A percentile compares a stretch with the other conserved stretches of the same genome.
Conservation (phyloP, 495 filamentous ascomycete genomes). For the Tuber microsphaerosporum region DNA sequence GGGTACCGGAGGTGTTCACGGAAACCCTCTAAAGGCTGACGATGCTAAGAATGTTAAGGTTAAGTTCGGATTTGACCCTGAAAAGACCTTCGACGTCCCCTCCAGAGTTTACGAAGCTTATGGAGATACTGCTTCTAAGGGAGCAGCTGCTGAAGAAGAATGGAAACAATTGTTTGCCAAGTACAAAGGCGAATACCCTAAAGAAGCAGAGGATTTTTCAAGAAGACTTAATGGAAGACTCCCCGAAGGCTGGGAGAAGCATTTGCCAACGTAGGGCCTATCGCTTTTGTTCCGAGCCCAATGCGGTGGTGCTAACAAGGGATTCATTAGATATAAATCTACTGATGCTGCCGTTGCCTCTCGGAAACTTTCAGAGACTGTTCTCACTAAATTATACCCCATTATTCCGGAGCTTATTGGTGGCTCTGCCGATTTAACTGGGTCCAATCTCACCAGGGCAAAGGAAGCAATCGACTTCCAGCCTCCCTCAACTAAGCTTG, state of each 20-base stretch:
- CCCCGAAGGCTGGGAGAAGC: conserved; percentile 95
- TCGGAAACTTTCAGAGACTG: conserved; percentile 88
- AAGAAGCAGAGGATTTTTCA: conserved; percentile 68
- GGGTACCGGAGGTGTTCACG: conserved; percentile 93
- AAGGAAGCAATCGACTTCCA: conserved; percentile 98
- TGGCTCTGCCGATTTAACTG: conserved; percentile 94
- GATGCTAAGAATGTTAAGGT: conserved; percentile 85
- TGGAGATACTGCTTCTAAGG: conserved; percentile 67
- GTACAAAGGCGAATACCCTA: conserved; percentile 69
- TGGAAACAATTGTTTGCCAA: conserved; percentile 91
- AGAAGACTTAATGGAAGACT: conserved; percentile 78
- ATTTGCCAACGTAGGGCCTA: conserved; percentile 57
- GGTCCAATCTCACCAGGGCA: conserved; percentile 96
- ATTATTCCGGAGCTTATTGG: conserved; percentile 84
- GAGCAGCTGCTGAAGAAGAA: conserved; percentile 84
- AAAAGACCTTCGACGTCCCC: conserved; percentile 87
- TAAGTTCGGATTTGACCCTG: conserved; percentile 92
- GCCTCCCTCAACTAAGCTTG: conserved; percentile 73
- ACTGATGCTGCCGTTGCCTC: conserved; percentile 78
- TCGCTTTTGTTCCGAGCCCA: background rate
- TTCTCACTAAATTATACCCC: conserved; percentile 79
- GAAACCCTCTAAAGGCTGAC: conserved; percentile 85
- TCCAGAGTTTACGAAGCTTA: conserved; percentile 92
- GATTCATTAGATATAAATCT: conserved; percentile 60
- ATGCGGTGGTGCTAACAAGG: conserved; percentile 6